These are phyloP conservation scores for Fagopyrum esculentum DNA, from an alignment of 148 eudicot genomes.

Conservation along the genomic window DNA sequence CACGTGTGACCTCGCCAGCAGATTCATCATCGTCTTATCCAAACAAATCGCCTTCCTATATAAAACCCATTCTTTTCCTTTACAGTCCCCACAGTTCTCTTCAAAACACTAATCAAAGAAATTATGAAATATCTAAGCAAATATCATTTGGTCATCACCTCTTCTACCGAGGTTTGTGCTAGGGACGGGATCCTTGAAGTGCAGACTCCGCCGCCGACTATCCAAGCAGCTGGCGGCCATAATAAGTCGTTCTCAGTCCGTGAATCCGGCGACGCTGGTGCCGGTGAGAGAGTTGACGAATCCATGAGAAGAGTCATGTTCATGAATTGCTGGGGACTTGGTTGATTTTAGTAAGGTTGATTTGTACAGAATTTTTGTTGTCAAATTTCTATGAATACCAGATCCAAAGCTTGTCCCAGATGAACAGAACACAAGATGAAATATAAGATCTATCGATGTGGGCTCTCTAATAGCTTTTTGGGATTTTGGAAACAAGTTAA, in stretches of 20 bases:
- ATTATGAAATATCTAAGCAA: neutral
- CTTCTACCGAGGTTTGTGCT: neutral
- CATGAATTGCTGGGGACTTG: constrained; percentile 24
- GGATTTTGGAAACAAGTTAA: no score
- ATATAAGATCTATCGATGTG: no score
- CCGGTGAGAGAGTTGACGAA: constrained; percentile 20
- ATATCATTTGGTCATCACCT: neutral
- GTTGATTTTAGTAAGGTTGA: neutral
- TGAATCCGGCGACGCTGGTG: neutral
- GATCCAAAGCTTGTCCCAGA: neutral
- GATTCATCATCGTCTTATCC: constrained; percentile 8
- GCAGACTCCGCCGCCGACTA: neutral
- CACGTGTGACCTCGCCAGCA: constrained; percentile 9
- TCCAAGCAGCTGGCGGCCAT: neutral
- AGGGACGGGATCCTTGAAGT: neutral
- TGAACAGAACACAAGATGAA: no score
- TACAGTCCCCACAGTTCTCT: neutral
- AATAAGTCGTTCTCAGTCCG: neutral
- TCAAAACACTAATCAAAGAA: neutral
- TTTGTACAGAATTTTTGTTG: neutral
- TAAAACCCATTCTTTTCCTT: neutral
- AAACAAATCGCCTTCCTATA: neutral
- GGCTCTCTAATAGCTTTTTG: no score
- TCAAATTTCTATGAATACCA: neutral
- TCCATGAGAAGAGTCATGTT: constrained; percentile 30